Base-by-base conservation (phyloP, 495 filamentous ascomycete genomes). In the Xylaria cubensis region DNA sequence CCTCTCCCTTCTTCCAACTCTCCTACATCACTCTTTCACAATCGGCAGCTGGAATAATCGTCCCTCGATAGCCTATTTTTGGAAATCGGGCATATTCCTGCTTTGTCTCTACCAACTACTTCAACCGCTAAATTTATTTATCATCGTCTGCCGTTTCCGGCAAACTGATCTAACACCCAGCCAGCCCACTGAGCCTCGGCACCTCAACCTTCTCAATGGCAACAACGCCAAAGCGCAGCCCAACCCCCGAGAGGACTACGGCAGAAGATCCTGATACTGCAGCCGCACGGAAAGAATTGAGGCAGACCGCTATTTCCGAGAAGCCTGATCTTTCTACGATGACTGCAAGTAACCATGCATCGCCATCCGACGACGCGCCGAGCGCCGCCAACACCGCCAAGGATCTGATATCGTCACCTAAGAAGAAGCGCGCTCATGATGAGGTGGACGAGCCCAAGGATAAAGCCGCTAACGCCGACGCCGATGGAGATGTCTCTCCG, bases 341-440 rank as follows among this genome's bases (percentile, higher is more conserved):
- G 74, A 77, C 74, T 70, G 53, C 76, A 13, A 21, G 74, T 62
- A 15, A 29, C 44, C 32, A 48, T 67, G 56, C 53, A 56, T 44
- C 58, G 10, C 66, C 71, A 51, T 73, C 74, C 59, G 70, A 73
- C 24, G 64, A 77, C 19, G 64, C 55, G 58, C 48, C 71, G 39
- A 9, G n/a, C 44, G 39, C 69, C 13, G 55, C 46, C 58, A 80
- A 84, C 36, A 74, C 75, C 12, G 69, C 86, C 73, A 82, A 76
- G 73, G 85, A 87, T 67, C 78, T 83, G 61, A 66, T 88, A 17
- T 80, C 82, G 21, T 88, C 86, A 7, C 87, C 87, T 41, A 89
- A 88, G 81, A 89, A 88, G 79, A 89, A 89, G 79, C 80, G 87
- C 63, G 85, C 84, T 36, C 84, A 85, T 69, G 85, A 86, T 67